Base-by-base conservation (phyloP, 73 alveolate genomes). In the Paramecium primaurelia region DNA sequence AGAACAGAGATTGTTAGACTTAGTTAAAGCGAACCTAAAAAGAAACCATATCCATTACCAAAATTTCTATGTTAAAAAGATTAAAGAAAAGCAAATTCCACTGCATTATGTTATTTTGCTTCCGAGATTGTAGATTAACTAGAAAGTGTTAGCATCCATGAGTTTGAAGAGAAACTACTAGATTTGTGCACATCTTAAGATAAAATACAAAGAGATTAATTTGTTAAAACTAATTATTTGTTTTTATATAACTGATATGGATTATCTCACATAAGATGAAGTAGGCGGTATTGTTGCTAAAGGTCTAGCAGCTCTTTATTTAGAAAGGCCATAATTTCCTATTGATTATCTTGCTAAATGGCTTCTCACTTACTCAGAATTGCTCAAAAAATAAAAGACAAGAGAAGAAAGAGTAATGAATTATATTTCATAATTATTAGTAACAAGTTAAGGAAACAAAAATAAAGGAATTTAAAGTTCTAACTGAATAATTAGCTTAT, bases 271-370 rank as follows among this genome's bases (percentile, higher is more conserved):
- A 86, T 47, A 87, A 86, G 97, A 95, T 18, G 96, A 93, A 26
- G 86, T 96, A 32, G 97, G 97, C 6, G 92, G 75, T 12, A 95
- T 96, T 32, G 77, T 96, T 36, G 91, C 96, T 25, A 94, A 95
- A 73, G 99, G 98, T 16, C 92, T 97, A 59, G 96, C 98, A 14
- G 98, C 89, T 32, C 75, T 97, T 36, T 96, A 96, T 77, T 92
- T 92, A 86, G 93, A 80, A 10, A 89, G 94, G 85, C 99, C 99
- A 26, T 93, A 96, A 87, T 96, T 96, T 86, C 99, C 98, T 4
- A 94, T 97, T 18, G 97, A 97, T 59, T 97, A 94, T 94, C 86
- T 97, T 30, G 99, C 98, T 16, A 97, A 97, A 73, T 97, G 99
- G 98, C 96, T 97, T 42, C 89, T 96, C 34, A 95, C 96, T 71